phyloP scores from a whole-genome alignment of 306 rosid species.

The Medicago arabica region DNA sequence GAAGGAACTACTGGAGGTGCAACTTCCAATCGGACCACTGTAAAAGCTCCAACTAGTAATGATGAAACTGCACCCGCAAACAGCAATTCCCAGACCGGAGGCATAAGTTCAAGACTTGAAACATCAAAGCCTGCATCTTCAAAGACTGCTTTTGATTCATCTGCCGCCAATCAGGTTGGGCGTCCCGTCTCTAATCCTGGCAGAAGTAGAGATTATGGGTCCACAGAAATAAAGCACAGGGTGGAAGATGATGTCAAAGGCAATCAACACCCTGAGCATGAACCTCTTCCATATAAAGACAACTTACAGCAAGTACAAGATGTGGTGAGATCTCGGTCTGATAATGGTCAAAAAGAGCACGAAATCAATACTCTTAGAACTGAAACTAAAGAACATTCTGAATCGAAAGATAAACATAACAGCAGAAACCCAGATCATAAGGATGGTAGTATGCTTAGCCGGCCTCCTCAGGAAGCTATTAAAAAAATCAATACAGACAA shows the following conservation, averaged over 20 bases:
- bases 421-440: slow-evolving; percentile 61
- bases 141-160: slow-evolving; percentile 58
- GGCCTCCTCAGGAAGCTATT: slow-evolving; percentile 82
- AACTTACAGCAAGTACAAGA: slow-evolving; percentile 57
- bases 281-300: slow-evolving; percentile 52
- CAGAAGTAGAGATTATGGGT: slow-evolving; percentile 66
- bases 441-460: slow-evolving; percentile 52
- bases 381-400: slow-evolving; percentile 64
- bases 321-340: slow-evolving; percentile 52
- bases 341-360: slow-evolving; percentile 58
- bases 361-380: slow-evolving; percentile 57
- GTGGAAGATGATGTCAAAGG: slow-evolving; percentile 64
- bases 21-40: slow-evolving; percentile 48
- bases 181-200: slow-evolving; percentile 54
- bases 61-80: slow-evolving; percentile 69
- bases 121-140: slow-evolving; percentile 65
- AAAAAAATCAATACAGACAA: slow-evolving; percentile 86
- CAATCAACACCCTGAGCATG: slow-evolving; percentile 52
- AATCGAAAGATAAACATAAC: slow-evolving; percentile 65
- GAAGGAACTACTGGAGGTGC: slow-evolving; percentile 75
- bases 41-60: slow-evolving; percentile 58
- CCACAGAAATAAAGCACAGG: slow-evolving; percentile 64
- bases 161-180: slow-evolving; percentile 58
- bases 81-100: slow-evolving; percentile 65
- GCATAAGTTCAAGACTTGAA: slow-evolving; percentile 57